Evolutionary conservation across 176 grass and related monocot species (phyloP).

Genomic region (Eragrostis nindensis): DNA sequence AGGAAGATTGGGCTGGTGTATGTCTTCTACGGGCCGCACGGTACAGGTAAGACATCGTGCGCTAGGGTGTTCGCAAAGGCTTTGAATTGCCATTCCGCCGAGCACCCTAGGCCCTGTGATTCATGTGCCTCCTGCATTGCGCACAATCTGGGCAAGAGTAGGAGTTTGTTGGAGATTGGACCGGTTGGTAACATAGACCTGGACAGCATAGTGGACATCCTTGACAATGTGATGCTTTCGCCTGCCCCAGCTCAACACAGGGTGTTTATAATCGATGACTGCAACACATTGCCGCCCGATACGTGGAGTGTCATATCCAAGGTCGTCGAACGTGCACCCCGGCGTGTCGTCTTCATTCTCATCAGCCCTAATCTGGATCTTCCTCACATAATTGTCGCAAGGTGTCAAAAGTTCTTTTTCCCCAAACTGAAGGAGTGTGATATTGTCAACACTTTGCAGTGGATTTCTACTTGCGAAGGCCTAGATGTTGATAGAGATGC

Average conservation of each 20-base stretch:
- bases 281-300: conserved; percentile 62
- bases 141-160: conserved; percentile 74
- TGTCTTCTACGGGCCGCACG: conserved; percentile 86
- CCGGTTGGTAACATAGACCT: conserved; percentile 73
- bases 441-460: conserved; percentile 77
- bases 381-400: conserved; percentile 84
- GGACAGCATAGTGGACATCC: conserved; percentile 67
- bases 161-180: conserved; percentile 76
- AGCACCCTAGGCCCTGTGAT: conserved; percentile 85
- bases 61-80: conserved; percentile 89
- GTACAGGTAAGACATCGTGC: conserved; percentile 91
- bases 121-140: conserved; percentile 83
- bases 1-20: conserved; percentile 78
- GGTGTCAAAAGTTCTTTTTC: conserved; percentile 96
- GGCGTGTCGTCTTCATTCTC: conserved; percentile 78
- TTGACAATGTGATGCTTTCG: conserved; percentile 70
- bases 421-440: conserved; percentile 87
- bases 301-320: conserved; percentile 79
- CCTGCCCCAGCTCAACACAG: conserved; percentile 49
- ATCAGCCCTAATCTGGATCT: conserved; percentile 74
- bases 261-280: conserved; percentile 90
- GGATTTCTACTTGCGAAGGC: conserved; percentile 92
- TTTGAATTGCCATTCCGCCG: conserved; percentile 81
- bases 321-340: conserved; percentile 62
- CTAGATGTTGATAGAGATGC: conserved; percentile 90